Evolutionary conservation across 139 green algal genomes (phyloP).

Genomic region (Volvox africanus): DNA sequence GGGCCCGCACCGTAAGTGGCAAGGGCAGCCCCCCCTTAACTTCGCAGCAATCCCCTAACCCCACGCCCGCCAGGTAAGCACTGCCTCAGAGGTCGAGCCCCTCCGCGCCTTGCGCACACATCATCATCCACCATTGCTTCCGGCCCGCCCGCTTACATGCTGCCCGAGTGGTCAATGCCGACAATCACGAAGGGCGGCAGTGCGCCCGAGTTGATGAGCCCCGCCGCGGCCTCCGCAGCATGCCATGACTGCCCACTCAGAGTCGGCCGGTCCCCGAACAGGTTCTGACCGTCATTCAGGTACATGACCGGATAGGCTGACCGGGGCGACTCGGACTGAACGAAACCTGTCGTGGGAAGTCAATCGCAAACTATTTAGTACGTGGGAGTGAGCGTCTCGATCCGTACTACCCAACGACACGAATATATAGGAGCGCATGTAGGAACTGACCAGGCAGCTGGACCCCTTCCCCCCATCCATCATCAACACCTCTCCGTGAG

Average conservation of each 20-base stretch:
- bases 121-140: too few species aligned
- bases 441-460: background rate
- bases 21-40: background rate
- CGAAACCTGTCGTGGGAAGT: slow-evolving; percentile 41
- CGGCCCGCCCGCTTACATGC: background rate
- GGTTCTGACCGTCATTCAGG: slow-evolving; percentile 75
- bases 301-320: slow-evolving; percentile 59
- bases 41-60: background rate
- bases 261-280: slow-evolving; percentile 59
- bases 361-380: too few species aligned
- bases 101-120: background rate
- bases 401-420: background rate
- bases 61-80: background rate
- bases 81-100: background rate
- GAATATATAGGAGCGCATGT: background rate
- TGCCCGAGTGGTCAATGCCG: slow-evolving; percentile 65
- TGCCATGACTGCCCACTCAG: slow-evolving; percentile 61
- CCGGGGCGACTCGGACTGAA: background rate
- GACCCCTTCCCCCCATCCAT: background rate
- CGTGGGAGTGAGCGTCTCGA: background rate
- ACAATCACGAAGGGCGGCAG: slow-evolving; percentile 71
- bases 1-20: background rate
- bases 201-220: slow-evolving; percentile 51
- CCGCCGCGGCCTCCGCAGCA: slow-evolving; percentile 57
- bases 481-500: background rate